phyloP scores from a whole-genome alignment of 176 grass and related monocot species.

The Lolium rigidum region DNA sequence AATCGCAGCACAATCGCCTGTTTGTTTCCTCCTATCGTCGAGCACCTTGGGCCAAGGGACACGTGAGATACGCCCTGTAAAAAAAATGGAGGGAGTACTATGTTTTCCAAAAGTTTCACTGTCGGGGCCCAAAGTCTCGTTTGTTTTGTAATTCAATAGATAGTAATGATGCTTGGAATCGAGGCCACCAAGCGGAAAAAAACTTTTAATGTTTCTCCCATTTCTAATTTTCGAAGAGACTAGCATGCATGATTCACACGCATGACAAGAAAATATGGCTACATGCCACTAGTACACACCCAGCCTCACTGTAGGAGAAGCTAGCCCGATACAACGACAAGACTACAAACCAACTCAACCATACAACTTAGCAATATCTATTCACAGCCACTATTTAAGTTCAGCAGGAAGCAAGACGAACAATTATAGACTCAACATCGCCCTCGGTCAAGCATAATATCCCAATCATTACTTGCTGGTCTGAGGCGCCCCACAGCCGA shows the following conservation, averaged over 20 bases:
- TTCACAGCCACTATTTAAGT: neutral
- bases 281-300: neutral
- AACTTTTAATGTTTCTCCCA: neutral
- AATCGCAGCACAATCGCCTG: too few species aligned
- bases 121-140: too few species aligned
- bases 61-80: too few species aligned
- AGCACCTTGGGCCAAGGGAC: too few species aligned
- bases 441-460: neutral
- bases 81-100: too few species aligned
- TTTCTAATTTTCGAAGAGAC: neutral
- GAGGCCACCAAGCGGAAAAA: neutral
- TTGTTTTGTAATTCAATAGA: too few species aligned
- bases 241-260: neutral
- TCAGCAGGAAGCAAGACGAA: neutral
- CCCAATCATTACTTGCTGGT: neutral
- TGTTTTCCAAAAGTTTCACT: too few species aligned
- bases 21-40: too few species aligned
- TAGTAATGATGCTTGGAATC: neutral
- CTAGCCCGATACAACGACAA: neutral
- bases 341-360: neutral
- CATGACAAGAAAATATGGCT: neutral
- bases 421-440: neutral
- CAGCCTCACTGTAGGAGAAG: neutral
- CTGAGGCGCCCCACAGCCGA: conserved; percentile 32
- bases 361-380: conserved; percentile 20